A percentile compares a stretch with the other conserved stretches of the same genome.
These are phyloP conservation scores for Remersonia thermophila DNA, from an alignment of 2,329 filamentous ascomycete species.

Conservation along the genomic window DNA sequence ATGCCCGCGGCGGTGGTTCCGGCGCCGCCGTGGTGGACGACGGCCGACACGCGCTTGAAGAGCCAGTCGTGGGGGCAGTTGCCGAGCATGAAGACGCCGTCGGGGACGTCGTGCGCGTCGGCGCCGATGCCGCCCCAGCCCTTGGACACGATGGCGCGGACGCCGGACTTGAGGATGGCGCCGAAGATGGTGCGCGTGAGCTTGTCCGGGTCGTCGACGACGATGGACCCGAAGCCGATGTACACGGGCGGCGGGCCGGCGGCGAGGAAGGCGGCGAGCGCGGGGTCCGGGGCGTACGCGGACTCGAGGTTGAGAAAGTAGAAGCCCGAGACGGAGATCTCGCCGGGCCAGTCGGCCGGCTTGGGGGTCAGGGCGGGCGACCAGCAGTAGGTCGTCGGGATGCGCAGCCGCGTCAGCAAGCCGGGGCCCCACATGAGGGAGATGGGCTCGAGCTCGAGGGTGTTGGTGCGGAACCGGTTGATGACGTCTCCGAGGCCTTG, in stretches of 20 bases:
- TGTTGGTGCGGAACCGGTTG: slow-evolving; percentile 69
- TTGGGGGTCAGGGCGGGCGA: slow-evolving; percentile 53
- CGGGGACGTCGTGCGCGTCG: slow-evolving; percentile 55
- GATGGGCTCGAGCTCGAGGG: slow-evolving; percentile 63
- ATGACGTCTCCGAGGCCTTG: slow-evolving; percentile 85
- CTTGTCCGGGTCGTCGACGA: slow-evolving; percentile 61
- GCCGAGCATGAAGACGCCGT: slow-evolving; percentile 70
- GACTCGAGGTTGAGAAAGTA: slow-evolving; percentile 60
- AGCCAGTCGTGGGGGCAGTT: slow-evolving; percentile 86
- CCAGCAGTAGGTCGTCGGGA: slow-evolving; percentile 91
- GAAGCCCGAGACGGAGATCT: slow-evolving; percentile 66
- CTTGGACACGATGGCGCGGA: slow-evolving; percentile 73
- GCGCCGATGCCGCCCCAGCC: slow-evolving; percentile 79
- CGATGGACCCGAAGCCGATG: slow-evolving; percentile 74
- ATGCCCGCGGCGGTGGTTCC: slow-evolving; percentile 85
- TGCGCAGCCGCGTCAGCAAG: slow-evolving; percentile 58
- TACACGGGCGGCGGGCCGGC: slow-evolving; percentile 63
- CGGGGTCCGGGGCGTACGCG: slow-evolving; percentile 52
- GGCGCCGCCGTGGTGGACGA: slow-evolving; percentile 80
- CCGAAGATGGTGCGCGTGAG: slow-evolving; percentile 63
- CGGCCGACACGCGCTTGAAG: slow-evolving; percentile 66
- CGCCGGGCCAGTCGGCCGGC: slow-evolving; percentile 57
- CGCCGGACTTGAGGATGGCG: slow-evolving; percentile 51
- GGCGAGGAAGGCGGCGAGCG: slow-evolving; percentile 53
- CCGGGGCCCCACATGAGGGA: slow-evolving; percentile 75